A percentile compares a stretch with the other conserved stretches of the same genome.
Conservation (phyloP, 768 basidiomycete genomes). For the Calocybe cyanea region DNA sequence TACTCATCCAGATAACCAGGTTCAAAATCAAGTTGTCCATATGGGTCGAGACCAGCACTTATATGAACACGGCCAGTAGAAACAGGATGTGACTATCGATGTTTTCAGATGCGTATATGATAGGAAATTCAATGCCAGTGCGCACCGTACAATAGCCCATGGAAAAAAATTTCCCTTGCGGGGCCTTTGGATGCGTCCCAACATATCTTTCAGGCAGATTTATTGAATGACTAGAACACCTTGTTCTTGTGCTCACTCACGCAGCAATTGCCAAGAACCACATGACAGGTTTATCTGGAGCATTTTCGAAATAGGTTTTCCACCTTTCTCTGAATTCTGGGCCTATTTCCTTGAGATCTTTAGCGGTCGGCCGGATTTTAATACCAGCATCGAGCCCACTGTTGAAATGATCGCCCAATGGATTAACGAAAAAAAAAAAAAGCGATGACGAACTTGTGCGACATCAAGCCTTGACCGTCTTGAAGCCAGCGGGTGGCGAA, state of each 20-base stretch:
- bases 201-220: conserved; percentile 13
- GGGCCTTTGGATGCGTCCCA: conserved; percentile 15
- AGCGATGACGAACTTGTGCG: conserved; percentile 43
- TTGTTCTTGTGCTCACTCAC: conserved; percentile 26
- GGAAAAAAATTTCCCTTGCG: conserved; percentile 24
- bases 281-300: conserved; percentile 54
- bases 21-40: conserved; percentile 41
- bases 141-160: conserved; percentile 17
- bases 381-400: conserved; percentile 54
- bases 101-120: background rate
- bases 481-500: conserved; percentile 13
- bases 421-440: background rate
- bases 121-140: conserved; percentile 7
- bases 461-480: conserved; percentile 30
- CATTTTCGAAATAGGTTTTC: conserved; percentile 44
- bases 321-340: conserved; percentile 45
- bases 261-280: conserved; percentile 38
- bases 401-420: background rate
- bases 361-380: conserved; percentile 48
- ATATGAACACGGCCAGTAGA: conserved; percentile 49
- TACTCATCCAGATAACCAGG: conserved; percentile 43
- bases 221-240: too few species aligned
- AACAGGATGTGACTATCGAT: conserved; percentile 41
- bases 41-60: conserved; percentile 33
- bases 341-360: conserved; percentile 47